phyloP scores from a whole-genome alignment of 2,329 filamentous ascomycete genomes.

The Xylariaceae sp. region DNA sequence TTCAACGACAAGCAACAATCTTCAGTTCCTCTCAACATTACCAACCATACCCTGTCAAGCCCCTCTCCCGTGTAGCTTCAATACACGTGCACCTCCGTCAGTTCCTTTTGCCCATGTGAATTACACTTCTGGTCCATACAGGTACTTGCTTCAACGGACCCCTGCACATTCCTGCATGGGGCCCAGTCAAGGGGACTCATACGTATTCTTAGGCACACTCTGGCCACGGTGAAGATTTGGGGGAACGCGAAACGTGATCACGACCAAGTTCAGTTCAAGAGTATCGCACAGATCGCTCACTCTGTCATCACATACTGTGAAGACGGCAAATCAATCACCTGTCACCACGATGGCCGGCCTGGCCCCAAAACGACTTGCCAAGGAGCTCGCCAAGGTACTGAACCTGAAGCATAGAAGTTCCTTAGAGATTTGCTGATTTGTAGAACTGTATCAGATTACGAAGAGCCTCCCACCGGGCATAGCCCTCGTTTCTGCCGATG shows the following conservation, averaged over 20 bases:
- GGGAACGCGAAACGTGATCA: background rate
- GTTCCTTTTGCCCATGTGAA: background rate
- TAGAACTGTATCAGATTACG: constrained; percentile 39
- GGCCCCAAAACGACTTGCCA: constrained; percentile 52
- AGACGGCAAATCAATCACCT: constrained; percentile 2
- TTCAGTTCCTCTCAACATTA: too few relatives aligned
- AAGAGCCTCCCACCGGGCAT: constrained; percentile 63
- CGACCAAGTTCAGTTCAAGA: constrained; percentile 1
- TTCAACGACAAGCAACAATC: too few relatives aligned
- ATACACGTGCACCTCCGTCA: background rate
- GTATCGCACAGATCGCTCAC: background rate
- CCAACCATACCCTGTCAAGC: background rate
- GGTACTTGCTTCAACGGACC: background rate
- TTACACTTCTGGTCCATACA: background rate
- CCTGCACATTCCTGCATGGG: background rate
- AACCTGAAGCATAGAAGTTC: background rate
- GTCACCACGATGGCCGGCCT: constrained; percentile 36
- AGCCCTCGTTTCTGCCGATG: constrained; percentile 70
- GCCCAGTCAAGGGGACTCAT: background rate
- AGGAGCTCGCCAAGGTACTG: constrained; percentile 56
- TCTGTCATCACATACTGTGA: constrained; percentile 4
- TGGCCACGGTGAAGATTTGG: constrained; percentile 1
- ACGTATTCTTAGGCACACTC: constrained; percentile 6
- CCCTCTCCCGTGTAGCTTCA: background rate
- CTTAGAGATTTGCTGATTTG: constrained; percentile 2